phyloP scores from a whole-genome alignment of 345 rosid species.

The Heritiera fomes region DNA sequence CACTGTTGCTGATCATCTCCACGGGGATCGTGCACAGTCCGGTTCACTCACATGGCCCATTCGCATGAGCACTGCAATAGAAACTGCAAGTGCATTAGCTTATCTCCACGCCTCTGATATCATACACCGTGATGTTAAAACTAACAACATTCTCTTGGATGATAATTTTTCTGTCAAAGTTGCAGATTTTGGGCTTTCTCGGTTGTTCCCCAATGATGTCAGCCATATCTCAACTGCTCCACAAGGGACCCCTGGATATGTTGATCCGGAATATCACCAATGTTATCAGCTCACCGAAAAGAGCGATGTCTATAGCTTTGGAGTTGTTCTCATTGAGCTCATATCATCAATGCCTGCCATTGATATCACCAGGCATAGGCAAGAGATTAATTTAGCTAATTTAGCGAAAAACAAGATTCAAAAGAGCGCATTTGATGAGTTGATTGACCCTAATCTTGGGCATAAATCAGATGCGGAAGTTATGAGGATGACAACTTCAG shows the following conservation, averaged over 20 bases:
- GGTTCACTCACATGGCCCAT: slow-evolving; percentile 44
- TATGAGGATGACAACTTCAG: slow-evolving; percentile 43
- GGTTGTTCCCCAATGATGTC: slow-evolving; percentile 47
- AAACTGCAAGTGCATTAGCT: slow-evolving; percentile 58
- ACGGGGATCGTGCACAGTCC: slow-evolving; percentile 34
- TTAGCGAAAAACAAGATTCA: slow-evolving; percentile 56
- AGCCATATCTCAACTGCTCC: slow-evolving; percentile 72
- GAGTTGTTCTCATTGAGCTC: slow-evolving; percentile 51
- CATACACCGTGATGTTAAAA: slow-evolving; percentile 65
- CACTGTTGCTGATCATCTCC: slow-evolving; percentile 62
- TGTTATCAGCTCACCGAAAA: slow-evolving; percentile 50
- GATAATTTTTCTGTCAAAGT: slow-evolving; percentile 33
- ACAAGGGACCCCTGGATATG: slow-evolving; percentile 64
- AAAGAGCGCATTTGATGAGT: slow-evolving; percentile 37
- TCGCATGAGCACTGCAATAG: slow-evolving; percentile 56
- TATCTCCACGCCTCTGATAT: slow-evolving; percentile 62
- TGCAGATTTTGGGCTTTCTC: slow-evolving; percentile 64
- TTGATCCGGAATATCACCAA: slow-evolving; percentile 61
- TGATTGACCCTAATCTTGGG: slow-evolving; percentile 53
- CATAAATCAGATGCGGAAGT: slow-evolving; percentile 36
- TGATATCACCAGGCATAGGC: slow-evolving; percentile 49
- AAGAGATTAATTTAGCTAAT: slow-evolving; percentile 56
- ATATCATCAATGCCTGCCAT: slow-evolving; percentile 61
- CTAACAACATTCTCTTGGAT: slow-evolving; percentile 67
- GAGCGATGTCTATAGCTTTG: too few relatives aligned